Evolutionary conservation across 2,329 filamentous ascomycete genomes (phyloP).

Genomic region (Aspergillus udagawae): DNA sequence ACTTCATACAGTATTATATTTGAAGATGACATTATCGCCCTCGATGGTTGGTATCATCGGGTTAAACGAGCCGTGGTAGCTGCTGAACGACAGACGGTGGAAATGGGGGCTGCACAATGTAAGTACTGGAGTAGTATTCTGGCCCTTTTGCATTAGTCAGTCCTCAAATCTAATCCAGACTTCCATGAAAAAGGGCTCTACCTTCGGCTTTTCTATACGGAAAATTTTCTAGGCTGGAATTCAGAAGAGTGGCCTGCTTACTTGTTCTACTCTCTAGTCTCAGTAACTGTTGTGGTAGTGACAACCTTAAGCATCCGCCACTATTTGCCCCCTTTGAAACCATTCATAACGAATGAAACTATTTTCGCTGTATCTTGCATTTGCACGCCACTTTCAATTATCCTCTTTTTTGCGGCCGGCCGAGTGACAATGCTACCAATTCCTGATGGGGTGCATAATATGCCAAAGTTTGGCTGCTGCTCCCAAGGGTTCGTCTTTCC

Average conservation of each 20-base stretch:
- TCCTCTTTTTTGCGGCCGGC: slow-evolving; percentile 42
- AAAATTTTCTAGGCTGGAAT: slow-evolving; percentile 46
- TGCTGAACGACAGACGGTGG: slow-evolving; percentile 20
- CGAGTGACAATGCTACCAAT: slow-evolving; percentile 36
- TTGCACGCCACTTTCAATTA: neutral
- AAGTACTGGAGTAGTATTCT: too few relatives aligned
- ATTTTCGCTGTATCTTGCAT: too few relatives aligned
- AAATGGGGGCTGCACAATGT: too few relatives aligned
- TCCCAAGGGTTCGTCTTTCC: slow-evolving; percentile 45
- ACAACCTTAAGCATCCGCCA: slow-evolving; percentile 5
- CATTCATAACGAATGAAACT: slow-evolving; percentile 13
- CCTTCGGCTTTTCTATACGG: slow-evolving; percentile 46
- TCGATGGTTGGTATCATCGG: slow-evolving; percentile 47
- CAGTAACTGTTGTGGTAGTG: slow-evolving; percentile 2
- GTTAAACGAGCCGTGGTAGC: slow-evolving; percentile 33
- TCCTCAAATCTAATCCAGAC: too few relatives aligned
- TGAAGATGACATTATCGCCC: slow-evolving; percentile 46
- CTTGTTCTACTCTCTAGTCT: slow-evolving; percentile 30
- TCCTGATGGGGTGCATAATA: slow-evolving; percentile 34
- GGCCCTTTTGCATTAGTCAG: too few relatives aligned
- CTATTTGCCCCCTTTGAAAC: slow-evolving; percentile 3
- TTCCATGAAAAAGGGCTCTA: slow-evolving; percentile 29
- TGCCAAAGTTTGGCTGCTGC: slow-evolving; percentile 43
- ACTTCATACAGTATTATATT: slow-evolving; percentile 43
- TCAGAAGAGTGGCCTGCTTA: slow-evolving; percentile 38